Conservation (phyloP, 257 asterid genomes). For the Gentiana straminea region DNA sequence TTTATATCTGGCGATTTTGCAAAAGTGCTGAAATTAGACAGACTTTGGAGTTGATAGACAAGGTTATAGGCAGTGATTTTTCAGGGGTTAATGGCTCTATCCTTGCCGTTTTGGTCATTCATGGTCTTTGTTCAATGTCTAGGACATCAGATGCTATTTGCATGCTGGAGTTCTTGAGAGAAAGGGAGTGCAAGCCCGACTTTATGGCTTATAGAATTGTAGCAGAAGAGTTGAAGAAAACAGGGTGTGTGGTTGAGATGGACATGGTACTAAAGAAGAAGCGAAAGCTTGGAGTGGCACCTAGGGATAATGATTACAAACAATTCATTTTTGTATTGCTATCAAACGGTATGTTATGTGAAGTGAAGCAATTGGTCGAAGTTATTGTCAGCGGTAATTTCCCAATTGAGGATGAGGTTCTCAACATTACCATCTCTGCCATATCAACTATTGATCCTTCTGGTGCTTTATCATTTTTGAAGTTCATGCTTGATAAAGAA, state of each 20-base stretch:
- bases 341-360: conserved; percentile 41
- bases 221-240: conserved; percentile 51
- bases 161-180: conserved; percentile 65
- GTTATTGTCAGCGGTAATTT: conserved; percentile 75
- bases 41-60: conserved; percentile 43
- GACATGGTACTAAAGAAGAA: conserved; percentile 63
- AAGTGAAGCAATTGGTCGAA: conserved; percentile 66
- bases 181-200: conserved; percentile 73
- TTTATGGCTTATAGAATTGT: conserved; percentile 82
- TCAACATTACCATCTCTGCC: conserved; percentile 61
- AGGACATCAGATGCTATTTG: conserved; percentile 36
- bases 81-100: conserved; percentile 53
- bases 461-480: conserved; percentile 45
- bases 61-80: conserved; percentile 35
- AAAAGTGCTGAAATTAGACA: conserved; percentile 32
- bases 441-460: conserved; percentile 55
- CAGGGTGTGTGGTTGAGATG: conserved; percentile 44
- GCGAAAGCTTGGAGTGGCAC: conserved; percentile 88
- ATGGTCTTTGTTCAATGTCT: conserved; percentile 43
- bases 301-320: conserved; percentile 52
- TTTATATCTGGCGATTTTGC: conserved; percentile 58
- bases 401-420: conserved; percentile 60
- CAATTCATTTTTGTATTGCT: conserved; percentile 52
- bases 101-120: conserved; percentile 53
- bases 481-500: conserved; percentile 59